These are phyloP conservation scores for Plectosphaerella sp. DNA, from an alignment of 2,329 filamentous ascomycete genomes.

Conservation along the genomic window DNA sequence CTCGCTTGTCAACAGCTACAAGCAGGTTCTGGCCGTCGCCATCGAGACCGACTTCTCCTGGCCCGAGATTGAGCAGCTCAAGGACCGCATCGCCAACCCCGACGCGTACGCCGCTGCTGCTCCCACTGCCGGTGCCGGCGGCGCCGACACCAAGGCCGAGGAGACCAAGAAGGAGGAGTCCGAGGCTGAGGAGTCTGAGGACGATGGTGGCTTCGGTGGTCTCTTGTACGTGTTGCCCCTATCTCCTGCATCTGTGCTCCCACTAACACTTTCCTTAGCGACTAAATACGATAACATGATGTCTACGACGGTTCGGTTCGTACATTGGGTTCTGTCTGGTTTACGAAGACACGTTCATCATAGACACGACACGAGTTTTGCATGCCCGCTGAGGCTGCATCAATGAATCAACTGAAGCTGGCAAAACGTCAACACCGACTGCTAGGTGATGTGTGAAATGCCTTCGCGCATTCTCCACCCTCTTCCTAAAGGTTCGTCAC, in stretches of 20 bases:
- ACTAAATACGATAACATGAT: slow-evolving; percentile 41
- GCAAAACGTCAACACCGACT: not conserved
- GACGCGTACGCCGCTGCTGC: slow-evolving; percentile 88
- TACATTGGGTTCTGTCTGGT: slow-evolving; percentile 37
- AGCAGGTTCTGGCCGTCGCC: slow-evolving; percentile 89
- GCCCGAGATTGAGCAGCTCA: slow-evolving; percentile 95
- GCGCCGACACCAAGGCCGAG: slow-evolving; percentile 45
- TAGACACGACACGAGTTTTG: not conserved
- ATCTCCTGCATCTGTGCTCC: not conserved
- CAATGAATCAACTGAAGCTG: not conserved
- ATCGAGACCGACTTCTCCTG: slow-evolving; percentile 88
- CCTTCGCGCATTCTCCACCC: slow-evolving; percentile 1
- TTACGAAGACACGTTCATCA: slow-evolving; percentile 30
- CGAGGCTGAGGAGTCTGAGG: slow-evolving; percentile 65
- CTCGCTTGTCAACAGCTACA: slow-evolving; percentile 96
- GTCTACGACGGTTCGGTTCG: slow-evolving; percentile 34
- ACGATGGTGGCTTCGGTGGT: slow-evolving; percentile 71
- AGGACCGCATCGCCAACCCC: slow-evolving; percentile 99
- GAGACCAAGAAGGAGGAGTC: slow-evolving; percentile 62
- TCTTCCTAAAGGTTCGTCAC: slow-evolving; percentile 38
- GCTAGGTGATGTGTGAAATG: slow-evolving; percentile 10
- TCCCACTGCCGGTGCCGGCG: slow-evolving; percentile 59
- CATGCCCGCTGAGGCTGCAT: not conserved
- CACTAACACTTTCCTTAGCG: slow-evolving; percentile 41
- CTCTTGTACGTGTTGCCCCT: slow-evolving; percentile 56